These are phyloP conservation scores for Apiospora arundinis DNA, from an alignment of 2,329 filamentous ascomycete genomes.

Conservation along the genomic window DNA sequence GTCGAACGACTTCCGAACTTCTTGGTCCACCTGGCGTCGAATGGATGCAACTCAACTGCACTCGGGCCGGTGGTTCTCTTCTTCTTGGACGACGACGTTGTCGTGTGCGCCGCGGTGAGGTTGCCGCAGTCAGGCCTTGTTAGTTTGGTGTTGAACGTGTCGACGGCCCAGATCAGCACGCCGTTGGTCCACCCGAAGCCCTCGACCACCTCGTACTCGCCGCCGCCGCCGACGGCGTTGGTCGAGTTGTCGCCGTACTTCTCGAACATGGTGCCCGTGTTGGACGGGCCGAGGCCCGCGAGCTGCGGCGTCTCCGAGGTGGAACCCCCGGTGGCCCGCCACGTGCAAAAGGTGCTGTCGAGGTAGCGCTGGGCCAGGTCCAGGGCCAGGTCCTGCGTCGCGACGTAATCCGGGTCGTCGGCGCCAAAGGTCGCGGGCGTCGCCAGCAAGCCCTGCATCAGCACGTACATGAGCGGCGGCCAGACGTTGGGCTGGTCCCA, in stretches of 20 bases:
- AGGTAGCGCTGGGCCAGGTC: conserved; percentile 69
- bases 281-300: conserved; percentile 48
- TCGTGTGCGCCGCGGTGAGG: conserved; percentile 42
- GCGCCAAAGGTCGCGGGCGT: conserved; percentile 62
- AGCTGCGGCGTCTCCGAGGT: conserved; percentile 60
- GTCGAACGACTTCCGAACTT: not conserved
- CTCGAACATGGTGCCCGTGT: conserved; percentile 70
- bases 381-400: conserved; percentile 62
- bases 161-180: conserved; percentile 69
- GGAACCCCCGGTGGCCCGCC: conserved; percentile 70
- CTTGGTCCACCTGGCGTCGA: conserved; percentile 25
- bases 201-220: conserved; percentile 73
- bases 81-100: conserved; percentile 38
- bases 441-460: conserved; percentile 67
- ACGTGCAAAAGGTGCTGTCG: conserved; percentile 73
- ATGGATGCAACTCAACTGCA: conserved; percentile 24
- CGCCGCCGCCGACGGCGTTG: conserved; percentile 67
- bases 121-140: conserved; percentile 62
- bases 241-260: conserved; percentile 69
- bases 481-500: conserved; percentile 76
- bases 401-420: conserved; percentile 59
- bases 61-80: conserved; percentile 3
- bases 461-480: conserved; percentile 70
- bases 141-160: conserved; percentile 64
- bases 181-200: conserved; percentile 77